Evolutionary conservation across 148 eudicot genomes (phyloP), one percentile per base, ranked within the genome.

Genomic region (Bassia scoparia): DNA sequence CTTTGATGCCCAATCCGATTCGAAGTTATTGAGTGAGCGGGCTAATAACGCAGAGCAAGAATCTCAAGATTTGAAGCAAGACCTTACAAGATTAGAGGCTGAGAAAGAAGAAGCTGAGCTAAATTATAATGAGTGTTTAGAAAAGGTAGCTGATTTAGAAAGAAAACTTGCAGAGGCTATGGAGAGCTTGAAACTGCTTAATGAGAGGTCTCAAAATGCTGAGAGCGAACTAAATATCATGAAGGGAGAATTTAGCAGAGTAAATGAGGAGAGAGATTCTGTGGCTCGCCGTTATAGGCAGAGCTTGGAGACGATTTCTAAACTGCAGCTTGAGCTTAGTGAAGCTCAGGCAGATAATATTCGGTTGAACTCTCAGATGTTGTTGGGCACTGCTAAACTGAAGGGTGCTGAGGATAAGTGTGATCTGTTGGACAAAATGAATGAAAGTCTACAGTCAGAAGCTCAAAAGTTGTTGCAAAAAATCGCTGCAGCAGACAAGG

Each of bases 391-490:
- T 44, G 81, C 78, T 56, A 86, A 88, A 73, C 86, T 95, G 27
- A 86, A 77, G 77, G 74, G 70, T 63, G 83, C 89, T 48, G 89
- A 89, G 82, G 86, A 88, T 9, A 84, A 86, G 70, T 82, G 83
- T 81, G 69, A 34, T 75, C 68, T 77, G 35, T 69, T 95, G 76
- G 87, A 85, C 82, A 70, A 70, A 35, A 77, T 87, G 54, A 95
- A 91, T 77, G 88, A 83, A 76, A 81, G 89, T 74, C 72, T 95
- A 66, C 86, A 78, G 70, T 66, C 69, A 30, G 96, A 95, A 78
- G 96, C 97, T 12, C 80, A 85, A 75, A 70, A 78, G 62, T 78
- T 95, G 74, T 81, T 73, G 6, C 84, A 78, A 70, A 85, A 76
- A 69, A 87, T 95, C 44, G 81, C 86, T 0, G 77, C 61, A 52